phyloP scores from a whole-genome alignment of 2,329 filamentous ascomycete genomes.

The Aureobasidium subglaciale region DNA sequence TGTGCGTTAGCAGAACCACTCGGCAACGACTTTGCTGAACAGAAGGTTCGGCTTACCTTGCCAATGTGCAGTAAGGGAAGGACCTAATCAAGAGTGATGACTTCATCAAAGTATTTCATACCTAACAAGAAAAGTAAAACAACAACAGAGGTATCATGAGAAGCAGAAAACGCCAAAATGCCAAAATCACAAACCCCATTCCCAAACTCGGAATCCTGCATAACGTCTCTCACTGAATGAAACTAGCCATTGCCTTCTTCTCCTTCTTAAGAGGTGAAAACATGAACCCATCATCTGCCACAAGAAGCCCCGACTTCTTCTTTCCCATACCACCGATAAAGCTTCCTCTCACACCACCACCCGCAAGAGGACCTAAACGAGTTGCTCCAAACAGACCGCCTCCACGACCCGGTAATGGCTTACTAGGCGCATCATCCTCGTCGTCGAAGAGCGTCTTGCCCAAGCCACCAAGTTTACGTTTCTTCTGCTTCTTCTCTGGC shows the following conservation, averaged over 20 bases:
- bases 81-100: too few species aligned
- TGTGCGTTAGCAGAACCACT: too few species aligned
- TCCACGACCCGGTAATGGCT: conserved; percentile 20
- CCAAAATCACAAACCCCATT: not conserved
- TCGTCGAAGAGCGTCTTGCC: conserved; percentile 35
- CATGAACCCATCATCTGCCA: conserved; percentile 30
- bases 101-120: too few species aligned
- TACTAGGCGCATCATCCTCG: conserved; percentile 29
- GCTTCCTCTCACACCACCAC: conserved; percentile 21
- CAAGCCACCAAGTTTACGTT: conserved; percentile 30
- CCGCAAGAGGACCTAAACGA: conserved; percentile 27
- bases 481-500: conserved; percentile 28
- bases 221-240: conserved; percentile 17
- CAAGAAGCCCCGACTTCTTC: conserved; percentile 24
- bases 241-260: conserved; percentile 16
- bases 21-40: too few species aligned
- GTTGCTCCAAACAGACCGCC: conserved; percentile 26
- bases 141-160: too few species aligned
- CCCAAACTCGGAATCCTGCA: too few species aligned
- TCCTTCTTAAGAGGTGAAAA: conserved; percentile 31
- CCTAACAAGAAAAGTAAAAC: not conserved
- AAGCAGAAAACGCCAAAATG: not conserved
- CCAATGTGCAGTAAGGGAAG: too few species aligned
- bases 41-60: too few species aligned
- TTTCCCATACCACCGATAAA: conserved; percentile 15